A percentile compares a stretch with the other conserved stretches of the same genome.
Evolutionary conservation across 768 basidiomycete species (phyloP).

Genomic region (Brasilioporus rufonigricans): DNA sequence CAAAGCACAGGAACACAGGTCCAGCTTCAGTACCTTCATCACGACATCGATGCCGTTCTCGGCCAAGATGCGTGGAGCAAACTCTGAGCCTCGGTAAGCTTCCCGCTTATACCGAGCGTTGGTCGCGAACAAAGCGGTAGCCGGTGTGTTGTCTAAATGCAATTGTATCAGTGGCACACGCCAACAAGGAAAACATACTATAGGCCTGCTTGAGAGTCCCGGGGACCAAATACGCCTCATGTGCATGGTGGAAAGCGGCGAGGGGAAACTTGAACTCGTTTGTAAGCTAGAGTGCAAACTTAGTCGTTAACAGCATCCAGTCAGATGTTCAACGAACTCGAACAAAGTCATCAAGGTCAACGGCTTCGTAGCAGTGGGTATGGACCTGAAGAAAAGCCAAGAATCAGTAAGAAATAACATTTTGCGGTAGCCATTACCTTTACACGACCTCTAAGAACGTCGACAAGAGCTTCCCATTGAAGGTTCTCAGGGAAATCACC

Average conservation of each 20-base stretch:
- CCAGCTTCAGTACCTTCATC: conserved; percentile 50
- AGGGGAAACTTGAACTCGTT: conserved; percentile 89
- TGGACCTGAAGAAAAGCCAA: conserved; percentile 23
- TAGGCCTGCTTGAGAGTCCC: conserved; percentile 74
- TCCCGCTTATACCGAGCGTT: conserved; percentile 66
- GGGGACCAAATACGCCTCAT: conserved; percentile 89
- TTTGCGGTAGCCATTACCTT: conserved; percentile 41
- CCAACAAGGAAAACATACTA: conserved; percentile 17
- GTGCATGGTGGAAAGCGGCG: conserved; percentile 83
- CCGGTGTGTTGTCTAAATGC: conserved; percentile 52
- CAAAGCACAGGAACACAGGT: conserved; percentile 9
- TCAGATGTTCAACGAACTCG: conserved; percentile 43
- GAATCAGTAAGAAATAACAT: background rate
- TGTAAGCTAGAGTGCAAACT: conserved; percentile 51
- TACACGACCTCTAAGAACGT: conserved; percentile 82
- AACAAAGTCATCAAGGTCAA: conserved; percentile 68
- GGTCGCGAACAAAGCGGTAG: conserved; percentile 78
- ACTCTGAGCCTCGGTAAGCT: conserved; percentile 64
- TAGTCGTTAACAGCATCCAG: background rate
- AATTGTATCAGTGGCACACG: background rate
- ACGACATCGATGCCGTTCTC: conserved; percentile 56
- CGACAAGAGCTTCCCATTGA: conserved; percentile 76
- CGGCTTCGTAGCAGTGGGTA: conserved; percentile 50
- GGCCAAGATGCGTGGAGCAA: conserved; percentile 57
- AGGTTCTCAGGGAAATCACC: conserved; percentile 65